Base-by-base conservation (phyloP, 495 filamentous ascomycete species). In the Apodospora peruviana region DNA sequence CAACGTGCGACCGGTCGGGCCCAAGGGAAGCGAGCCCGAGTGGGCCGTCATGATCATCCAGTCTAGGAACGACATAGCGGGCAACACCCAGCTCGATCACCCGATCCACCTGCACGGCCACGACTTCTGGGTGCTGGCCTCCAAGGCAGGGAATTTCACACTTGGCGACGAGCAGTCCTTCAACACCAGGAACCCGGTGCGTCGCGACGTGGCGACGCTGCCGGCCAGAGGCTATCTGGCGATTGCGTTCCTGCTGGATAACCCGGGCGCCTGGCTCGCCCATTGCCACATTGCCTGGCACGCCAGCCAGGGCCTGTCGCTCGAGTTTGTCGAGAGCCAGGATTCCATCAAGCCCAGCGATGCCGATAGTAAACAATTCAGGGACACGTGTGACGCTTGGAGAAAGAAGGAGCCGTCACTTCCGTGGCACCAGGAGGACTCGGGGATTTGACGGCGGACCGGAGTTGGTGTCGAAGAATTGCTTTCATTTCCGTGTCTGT, bases 271-370 rank as follows among this genome's bases (percentile, higher is more conserved):
- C 2, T 81, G 78, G 78, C 55, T 74, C 7, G 48, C 76, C 17
- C 77, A 81, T 43, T 80, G 76, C 53, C 77, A 80, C 37, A 75
- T 80, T 29, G 73, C 66, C 1, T 79, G 72, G 73, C 78, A 80
- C 43, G 56, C 68, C 0, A 57, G 52, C 14, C 56, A 67, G 22
- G 78, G 78, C 0, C 48, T 80, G n/a, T 65, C 68, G 0, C 44
- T 77, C 43, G 64, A 73, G 52, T 71, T 78, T 21, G 47, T 79
- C 2, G 75, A 75, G 9, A 23, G 41, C 14, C 53, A 56, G 9
- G 54, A 55, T 23, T 45, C 56, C 12, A 48, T 61, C 19, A 35
- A 32, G 3, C 21, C 29, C 3, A n/a, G 9, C 10, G 5, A 22
- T 17, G 41, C 17, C 21, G 41, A 43, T 16, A 27, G n/a, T 12